These are phyloP conservation scores for Trametes sanguinea DNA, from an alignment of 768 basidiomycete genomes.

Conservation along the genomic window DNA sequence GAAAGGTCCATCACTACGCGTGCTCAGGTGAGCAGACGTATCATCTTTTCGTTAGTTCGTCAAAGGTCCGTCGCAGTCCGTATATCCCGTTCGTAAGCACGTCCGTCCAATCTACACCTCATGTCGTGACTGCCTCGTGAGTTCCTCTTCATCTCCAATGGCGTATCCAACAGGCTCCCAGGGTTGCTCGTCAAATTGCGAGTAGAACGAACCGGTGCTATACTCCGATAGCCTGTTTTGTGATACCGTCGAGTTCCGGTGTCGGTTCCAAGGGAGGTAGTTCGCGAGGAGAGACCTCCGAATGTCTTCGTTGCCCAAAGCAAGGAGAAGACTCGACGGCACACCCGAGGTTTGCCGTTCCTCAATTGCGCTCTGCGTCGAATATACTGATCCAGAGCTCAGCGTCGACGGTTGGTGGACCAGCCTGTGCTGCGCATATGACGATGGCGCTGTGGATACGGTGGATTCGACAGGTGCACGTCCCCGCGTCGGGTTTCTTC, in stretches of 20 bases:
- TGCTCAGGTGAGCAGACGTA: conserved; percentile 15
- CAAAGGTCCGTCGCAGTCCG: conserved; percentile 20
- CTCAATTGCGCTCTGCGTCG: conserved; percentile 40
- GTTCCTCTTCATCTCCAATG: conserved; percentile 31
- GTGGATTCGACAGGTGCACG: conserved; percentile 5
- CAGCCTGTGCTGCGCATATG: conserved; percentile 13
- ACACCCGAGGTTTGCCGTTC: conserved; percentile 32
- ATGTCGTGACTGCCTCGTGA: background rate
- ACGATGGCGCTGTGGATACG: conserved; percentile 3
- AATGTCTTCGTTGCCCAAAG: conserved; percentile 34
- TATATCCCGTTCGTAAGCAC: conserved; percentile 6
- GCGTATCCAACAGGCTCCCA: conserved; percentile 31
- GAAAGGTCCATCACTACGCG: conserved; percentile 7
- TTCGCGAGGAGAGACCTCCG: conserved; percentile 27
- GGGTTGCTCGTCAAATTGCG: conserved; percentile 21
- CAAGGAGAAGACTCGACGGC: conserved; percentile 39
- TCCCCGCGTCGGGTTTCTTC: conserved; percentile 5
- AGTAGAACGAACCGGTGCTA: conserved; percentile 32
- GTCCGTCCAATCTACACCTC: conserved; percentile 12
- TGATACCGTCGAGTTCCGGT: conserved; percentile 18
- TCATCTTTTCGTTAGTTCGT: conserved; percentile 15
- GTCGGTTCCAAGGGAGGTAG: conserved; percentile 25
- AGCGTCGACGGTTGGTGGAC: conserved; percentile 33
- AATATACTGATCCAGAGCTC: conserved; percentile 40
- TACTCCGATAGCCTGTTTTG: conserved; percentile 34